Percentiles rank a stretch among this genome's conserved stretches.
Conservation (phyloP, 2,329 filamentous ascomycete genomes). For the Diaporthe capsici region DNA sequence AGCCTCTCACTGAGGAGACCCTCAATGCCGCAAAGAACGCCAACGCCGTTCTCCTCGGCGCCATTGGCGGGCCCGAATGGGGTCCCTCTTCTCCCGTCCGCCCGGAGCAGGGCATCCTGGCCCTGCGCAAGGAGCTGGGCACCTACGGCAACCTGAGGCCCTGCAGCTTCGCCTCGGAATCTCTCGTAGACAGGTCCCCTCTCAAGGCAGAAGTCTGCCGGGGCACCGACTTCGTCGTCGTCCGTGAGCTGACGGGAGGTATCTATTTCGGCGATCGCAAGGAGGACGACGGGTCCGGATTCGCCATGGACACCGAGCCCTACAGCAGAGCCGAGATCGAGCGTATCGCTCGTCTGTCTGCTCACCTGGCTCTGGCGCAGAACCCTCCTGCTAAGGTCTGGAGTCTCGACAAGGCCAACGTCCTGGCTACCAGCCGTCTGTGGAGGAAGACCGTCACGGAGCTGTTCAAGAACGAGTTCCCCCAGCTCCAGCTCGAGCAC, state of each 20-base stretch:
- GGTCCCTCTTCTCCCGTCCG: slow-evolving; percentile 84
- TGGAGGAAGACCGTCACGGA: slow-evolving; percentile 92
- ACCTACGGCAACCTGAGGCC: slow-evolving; percentile 96
- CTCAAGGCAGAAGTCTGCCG: slow-evolving; percentile 88
- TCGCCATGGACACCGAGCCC: slow-evolving; percentile 86
- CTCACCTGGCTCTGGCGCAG: slow-evolving; percentile 82
- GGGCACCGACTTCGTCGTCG: slow-evolving; percentile 91
- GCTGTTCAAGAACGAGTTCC: slow-evolving; percentile 90
- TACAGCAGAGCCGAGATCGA: slow-evolving; percentile 90
- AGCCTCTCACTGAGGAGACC: slow-evolving; percentile 85
- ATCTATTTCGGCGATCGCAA: slow-evolving; percentile 95
- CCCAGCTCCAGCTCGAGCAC: slow-evolving; percentile 85
- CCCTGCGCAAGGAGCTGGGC: slow-evolving; percentile 91
- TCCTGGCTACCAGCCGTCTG: slow-evolving; percentile 88
- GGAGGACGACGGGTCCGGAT: slow-evolving; percentile 81
- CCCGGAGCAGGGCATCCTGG: slow-evolving; percentile 92
- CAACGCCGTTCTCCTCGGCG: slow-evolving; percentile 91
- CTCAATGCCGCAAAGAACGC: slow-evolving; percentile 86
- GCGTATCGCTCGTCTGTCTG: slow-evolving; percentile 86
- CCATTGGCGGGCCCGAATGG: slow-evolving; percentile 98
- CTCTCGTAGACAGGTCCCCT: slow-evolving; percentile 86
- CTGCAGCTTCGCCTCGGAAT: slow-evolving; percentile 93
- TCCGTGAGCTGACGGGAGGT: slow-evolving; percentile 91
- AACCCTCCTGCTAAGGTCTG: slow-evolving; percentile 84
- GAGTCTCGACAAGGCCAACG: slow-evolving; percentile 96